Evolutionary conservation across 2,329 filamentous ascomycete species (phyloP), one percentile per base, ranked within the genome.

Genomic region (Epichloe aotearoae): DNA sequence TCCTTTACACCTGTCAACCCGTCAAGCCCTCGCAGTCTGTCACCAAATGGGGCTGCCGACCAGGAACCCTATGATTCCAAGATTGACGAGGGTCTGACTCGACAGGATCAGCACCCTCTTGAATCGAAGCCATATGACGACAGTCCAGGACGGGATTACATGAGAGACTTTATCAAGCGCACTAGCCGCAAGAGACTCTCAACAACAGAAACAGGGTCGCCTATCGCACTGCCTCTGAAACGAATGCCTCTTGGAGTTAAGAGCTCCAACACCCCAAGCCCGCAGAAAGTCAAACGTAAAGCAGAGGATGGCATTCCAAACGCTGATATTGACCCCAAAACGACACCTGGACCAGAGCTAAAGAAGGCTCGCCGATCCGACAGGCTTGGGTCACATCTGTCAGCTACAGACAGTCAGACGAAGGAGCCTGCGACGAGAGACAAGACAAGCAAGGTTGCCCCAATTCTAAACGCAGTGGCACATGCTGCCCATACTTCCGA

Each of bases 121-220:
- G 47, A 44, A 14, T n/a, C 33, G 11, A 19, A 49, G 8, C 15
- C 8, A 3, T 58, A 62, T 20, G 55, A 62, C 38, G 65, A 68
- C 40, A 66, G 62, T 45, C 65, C 65, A 20, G 63, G 60, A 4
- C 63, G 66, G 1, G 64, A 64, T 11, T 67, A 61, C 36, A 61
- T 67, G 58, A 57, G 61, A 5, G 61, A 62, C 15, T 69, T 69
- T 42, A 67, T 68, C 53, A 63, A 61, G 46, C 62, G 63, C n/a
- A 60, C 64, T 26, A 61, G 57, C 19, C 61, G 57, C 11, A 58
- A 57, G 54, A 52, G 60, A 43, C 53, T 55, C 3, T 62, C 63
- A 2, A 55, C 64, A 12, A 61, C 64, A 1, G 63, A 64, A 39
- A 55, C 59, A 1, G 65, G 63, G 4, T 65, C 63, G n/a, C 62